These are phyloP conservation scores for Beta macrorhiza DNA, from an alignment of 179 eudicot genomes.

Conservation along the genomic window DNA sequence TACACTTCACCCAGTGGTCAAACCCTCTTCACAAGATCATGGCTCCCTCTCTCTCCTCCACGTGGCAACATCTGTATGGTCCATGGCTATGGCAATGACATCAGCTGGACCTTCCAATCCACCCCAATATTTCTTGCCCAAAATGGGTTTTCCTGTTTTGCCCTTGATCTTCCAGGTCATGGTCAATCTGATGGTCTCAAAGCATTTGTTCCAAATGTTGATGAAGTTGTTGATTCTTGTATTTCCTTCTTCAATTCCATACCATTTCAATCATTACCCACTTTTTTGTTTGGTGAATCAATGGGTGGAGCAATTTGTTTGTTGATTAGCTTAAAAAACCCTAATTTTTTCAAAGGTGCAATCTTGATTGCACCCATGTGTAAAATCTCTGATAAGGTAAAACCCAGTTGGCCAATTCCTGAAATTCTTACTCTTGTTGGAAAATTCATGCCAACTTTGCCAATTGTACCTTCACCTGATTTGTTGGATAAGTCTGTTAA, in stretches of 20 bases:
- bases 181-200: constrained; percentile 72
- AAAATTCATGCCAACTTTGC: constrained; percentile 60
- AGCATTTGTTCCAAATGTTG: constrained; percentile 66
- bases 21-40: constrained; percentile 78
- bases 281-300: constrained; percentile 70
- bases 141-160: constrained; percentile 76
- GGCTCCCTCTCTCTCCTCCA: constrained; percentile 62
- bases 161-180: constrained; percentile 78
- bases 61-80: constrained; percentile 82
- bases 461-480: constrained; percentile 78
- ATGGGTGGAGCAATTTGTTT: constrained; percentile 94
- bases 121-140: constrained; percentile 79
- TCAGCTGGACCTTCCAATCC: constrained; percentile 87
- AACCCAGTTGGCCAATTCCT: constrained; percentile 84
- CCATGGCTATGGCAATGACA: constrained; percentile 94
- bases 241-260: constrained; percentile 42
- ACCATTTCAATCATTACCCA: constrained; percentile 33
- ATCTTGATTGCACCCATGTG: constrained; percentile 90
- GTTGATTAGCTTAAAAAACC: constrained; percentile 40
- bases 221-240: constrained; percentile 53
- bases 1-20: constrained; percentile 60
- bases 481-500: constrained; percentile 68
- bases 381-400: constrained; percentile 60
- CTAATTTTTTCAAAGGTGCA: constrained; percentile 50
- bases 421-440: constrained; percentile 51